Base-by-base conservation (phyloP, 176 grass and related monocot species). In the Cenchrus purpureus region DNA sequence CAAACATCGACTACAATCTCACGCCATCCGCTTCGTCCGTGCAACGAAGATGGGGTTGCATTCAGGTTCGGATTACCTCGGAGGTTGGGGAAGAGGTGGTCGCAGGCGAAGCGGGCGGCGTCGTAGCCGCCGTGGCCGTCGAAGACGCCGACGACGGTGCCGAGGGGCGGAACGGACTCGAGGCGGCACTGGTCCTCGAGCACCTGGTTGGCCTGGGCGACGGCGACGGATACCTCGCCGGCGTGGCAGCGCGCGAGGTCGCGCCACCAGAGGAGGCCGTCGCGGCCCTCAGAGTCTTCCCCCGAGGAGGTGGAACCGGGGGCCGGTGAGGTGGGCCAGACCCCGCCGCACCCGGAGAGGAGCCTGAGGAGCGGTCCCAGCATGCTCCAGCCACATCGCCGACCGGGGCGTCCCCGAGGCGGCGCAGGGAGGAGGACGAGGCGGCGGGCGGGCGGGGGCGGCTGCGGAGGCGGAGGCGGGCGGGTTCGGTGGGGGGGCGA, bases 111-210 rank as follows among this genome's bases (percentile, higher is more conserved):
- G 80, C 90, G 97, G 6, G 97, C 90, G 22, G 97, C 91, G 58
- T 91, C 86, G 31, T 84, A 82, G 14, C 97, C 97, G 11, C 86
- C 97, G 63, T 99, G 97, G 12, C 97, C 97, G 64, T 99, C 97
- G 84, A 93, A 89, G 15, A 99, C 68, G 57, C 84, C 91, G 54
- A 99, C 60, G 65, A 94, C 80, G 86, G 97, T 96, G 67, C 91
- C 93, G 20, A 99, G 88, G 19, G 91, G 67, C 79, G 84, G 88
- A 54, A 84, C 81, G 28, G 97, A 96, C 62, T 96, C 93, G 77
- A 99, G 28, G 73, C 83, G 91, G 82, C 93, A 92, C 97, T 96
- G 93, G 85, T 99, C 97, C 87, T 99, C 97, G 16, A 99, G 83
- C 19, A 96, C 84, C 62, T 94, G 81, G 84, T 99, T 99, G 34